These are phyloP conservation scores for Yamadazyma laniorum DNA, from an alignment of 805 yeast species.

Conservation along the genomic window DNA sequence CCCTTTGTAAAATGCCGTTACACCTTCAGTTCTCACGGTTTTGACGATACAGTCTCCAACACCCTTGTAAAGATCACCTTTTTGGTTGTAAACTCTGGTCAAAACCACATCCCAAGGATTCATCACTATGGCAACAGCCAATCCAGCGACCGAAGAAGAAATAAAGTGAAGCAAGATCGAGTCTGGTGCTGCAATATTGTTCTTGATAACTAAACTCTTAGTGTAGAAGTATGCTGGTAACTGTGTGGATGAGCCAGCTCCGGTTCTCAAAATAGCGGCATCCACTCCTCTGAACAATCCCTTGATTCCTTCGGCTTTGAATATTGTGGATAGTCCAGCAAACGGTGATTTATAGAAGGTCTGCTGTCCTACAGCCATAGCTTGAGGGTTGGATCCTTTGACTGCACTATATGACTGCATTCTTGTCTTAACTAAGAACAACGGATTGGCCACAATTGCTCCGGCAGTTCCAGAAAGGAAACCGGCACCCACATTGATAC, in stretches of 20 bases:
- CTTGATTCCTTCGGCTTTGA: slow-evolving; percentile 62
- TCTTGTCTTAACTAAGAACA: slow-evolving; percentile 89
- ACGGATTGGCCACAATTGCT: slow-evolving; percentile 86
- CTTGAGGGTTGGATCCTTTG: slow-evolving; percentile 3
- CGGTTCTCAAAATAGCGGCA: slow-evolving; percentile 92
- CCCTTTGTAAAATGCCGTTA: slow-evolving; percentile 87
- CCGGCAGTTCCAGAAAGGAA: slow-evolving; percentile 85
- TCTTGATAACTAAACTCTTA: slow-evolving; percentile 57
- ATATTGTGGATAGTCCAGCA: slow-evolving; percentile 67
- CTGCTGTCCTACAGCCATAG: slow-evolving; percentile 72
- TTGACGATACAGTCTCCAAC: slow-evolving; percentile 87
- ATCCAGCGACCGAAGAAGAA: slow-evolving; percentile 76
- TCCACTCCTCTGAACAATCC: slow-evolving; percentile 91
- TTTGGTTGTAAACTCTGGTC: slow-evolving; percentile 94
- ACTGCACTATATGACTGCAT: slow-evolving; percentile 86
- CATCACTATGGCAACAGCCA: slow-evolving; percentile 94
- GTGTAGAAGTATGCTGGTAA: slow-evolving; percentile 84
- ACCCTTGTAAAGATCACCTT: slow-evolving; percentile 80
- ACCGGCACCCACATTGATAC: slow-evolving; percentile 76
- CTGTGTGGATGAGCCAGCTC: slow-evolving; percentile 94
- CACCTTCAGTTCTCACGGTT: slow-evolving; percentile 82
- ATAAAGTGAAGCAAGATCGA: slow-evolving; percentile 63
- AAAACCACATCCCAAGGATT: slow-evolving; percentile 96
- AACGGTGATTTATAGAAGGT: slow-evolving; percentile 73
- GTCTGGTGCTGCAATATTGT: slow-evolving; percentile 58